These are phyloP conservation scores for Tetrastigma voinierianum DNA, from an alignment of 164 flowering plant species.

Conservation along the genomic window DNA sequence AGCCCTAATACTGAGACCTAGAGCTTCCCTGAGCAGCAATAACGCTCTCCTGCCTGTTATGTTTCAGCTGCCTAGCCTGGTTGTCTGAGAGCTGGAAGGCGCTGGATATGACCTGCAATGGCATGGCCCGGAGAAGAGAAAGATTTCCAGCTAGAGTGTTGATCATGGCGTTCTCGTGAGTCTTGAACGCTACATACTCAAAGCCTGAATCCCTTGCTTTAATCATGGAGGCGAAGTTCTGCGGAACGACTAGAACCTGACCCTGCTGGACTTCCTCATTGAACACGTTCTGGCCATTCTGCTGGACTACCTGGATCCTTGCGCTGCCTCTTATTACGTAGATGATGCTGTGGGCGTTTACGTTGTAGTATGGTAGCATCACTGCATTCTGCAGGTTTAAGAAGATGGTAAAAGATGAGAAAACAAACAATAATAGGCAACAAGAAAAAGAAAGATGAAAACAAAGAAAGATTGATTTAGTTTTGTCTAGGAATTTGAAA, in stretches of 20 bases:
- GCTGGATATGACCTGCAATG: constrained; percentile 27
- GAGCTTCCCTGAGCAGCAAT: constrained; percentile 9
- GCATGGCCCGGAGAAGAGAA: constrained; percentile 28
- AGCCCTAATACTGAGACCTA: constrained; percentile 7
- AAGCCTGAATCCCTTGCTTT: constrained; percentile 25
- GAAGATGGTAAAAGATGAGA: too few species aligned
- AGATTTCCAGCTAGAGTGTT: constrained; percentile 24
- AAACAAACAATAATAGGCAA: too few species aligned
- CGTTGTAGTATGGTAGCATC: constrained; percentile 36
- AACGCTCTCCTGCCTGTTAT: constrained; percentile 19
- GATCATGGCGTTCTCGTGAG: constrained; percentile 29
- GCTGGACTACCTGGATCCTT: constrained; percentile 30
- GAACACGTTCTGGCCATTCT: constrained; percentile 26
- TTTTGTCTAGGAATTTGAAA: too few species aligned
- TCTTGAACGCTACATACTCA: constrained; percentile 39
- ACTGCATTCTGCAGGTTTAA: constrained; percentile 27
- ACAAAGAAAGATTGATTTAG: too few species aligned
- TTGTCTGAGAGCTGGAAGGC: constrained; percentile 21
- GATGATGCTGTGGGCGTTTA: constrained; percentile 32
- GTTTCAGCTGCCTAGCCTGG: constrained; percentile 32
- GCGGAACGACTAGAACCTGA: constrained; percentile 33
- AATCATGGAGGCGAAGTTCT: constrained; percentile 26
- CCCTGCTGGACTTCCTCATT: constrained; percentile 26
- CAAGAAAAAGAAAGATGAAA: too few species aligned
- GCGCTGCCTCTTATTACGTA: constrained; percentile 29